phyloP scores from a whole-genome alignment of 495 filamentous ascomycete species.

The Xylaria curta region DNA sequence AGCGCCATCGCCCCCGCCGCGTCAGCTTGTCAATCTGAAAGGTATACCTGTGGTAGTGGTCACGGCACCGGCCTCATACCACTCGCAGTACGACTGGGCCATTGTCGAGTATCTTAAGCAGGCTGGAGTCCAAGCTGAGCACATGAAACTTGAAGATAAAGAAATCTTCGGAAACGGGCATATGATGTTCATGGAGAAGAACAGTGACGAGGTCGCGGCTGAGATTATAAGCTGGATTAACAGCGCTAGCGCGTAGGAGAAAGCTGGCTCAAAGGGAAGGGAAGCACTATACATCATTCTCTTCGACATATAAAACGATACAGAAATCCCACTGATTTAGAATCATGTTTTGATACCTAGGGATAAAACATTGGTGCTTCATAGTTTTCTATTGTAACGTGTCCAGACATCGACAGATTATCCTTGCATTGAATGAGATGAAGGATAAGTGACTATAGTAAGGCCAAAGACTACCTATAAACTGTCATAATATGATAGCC shows the following conservation, averaged over 20 bases:
- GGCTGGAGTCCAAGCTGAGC: constrained; percentile 57
- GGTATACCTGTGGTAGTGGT: constrained; percentile 55
- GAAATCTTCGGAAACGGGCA: constrained; percentile 65
- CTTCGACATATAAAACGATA: not conserved
- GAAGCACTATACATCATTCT: not conserved
- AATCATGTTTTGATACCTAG: not conserved
- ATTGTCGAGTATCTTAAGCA: constrained; percentile 61
- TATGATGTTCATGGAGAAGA: constrained; percentile 66
- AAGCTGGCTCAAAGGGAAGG: not conserved
- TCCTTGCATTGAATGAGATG: too few species aligned
- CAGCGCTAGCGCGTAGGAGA: not conserved
- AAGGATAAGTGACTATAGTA: too few species aligned
- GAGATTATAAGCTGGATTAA: constrained; percentile 51
- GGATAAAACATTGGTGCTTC: not conserved
- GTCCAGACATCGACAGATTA: too few species aligned
- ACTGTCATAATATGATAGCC: not conserved
- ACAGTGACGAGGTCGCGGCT: constrained; percentile 57
- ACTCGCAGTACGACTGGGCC: constrained; percentile 64
- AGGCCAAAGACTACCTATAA: not conserved
- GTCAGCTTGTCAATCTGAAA: constrained; percentile 56
- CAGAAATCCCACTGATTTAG: not conserved
- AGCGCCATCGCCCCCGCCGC: constrained; percentile 47
- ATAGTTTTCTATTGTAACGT: too few species aligned
- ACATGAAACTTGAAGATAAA: constrained; percentile 51
- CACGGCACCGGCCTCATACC: constrained; percentile 61